Evolutionary conservation across 1,284 basidiomycete species (phyloP).

Genomic region (Ganoderma sp.): DNA sequence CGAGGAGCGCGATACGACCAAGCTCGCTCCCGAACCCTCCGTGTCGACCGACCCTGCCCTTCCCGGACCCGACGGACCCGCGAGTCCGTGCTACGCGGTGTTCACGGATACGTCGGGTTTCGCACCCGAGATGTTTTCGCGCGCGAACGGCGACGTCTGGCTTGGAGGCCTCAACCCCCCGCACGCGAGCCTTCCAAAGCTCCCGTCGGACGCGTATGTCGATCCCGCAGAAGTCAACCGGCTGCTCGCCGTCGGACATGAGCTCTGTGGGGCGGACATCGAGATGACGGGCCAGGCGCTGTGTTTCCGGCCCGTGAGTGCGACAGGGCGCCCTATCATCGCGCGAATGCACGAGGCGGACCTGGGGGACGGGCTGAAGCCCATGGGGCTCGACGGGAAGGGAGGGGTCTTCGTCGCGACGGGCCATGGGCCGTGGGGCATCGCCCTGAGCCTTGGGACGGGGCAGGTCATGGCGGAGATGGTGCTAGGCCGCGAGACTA

Average conservation of each 20-base stretch:
- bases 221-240: conserved; percentile 31
- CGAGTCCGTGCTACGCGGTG: conserved; percentile 40
- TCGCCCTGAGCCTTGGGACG: conserved; percentile 44
- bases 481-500: conserved; percentile 41
- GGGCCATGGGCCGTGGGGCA: conserved; percentile 49
- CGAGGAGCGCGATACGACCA: background rate
- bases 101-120: conserved; percentile 43
- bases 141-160: conserved; percentile 44
- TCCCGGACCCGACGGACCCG: conserved; percentile 6
- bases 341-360: conserved; percentile 38
- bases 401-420: conserved; percentile 42
- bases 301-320: conserved; percentile 45
- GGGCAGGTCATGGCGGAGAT: conserved; percentile 44
- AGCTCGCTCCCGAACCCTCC: conserved; percentile 4
- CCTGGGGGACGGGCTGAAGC: conserved; percentile 37
- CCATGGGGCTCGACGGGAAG: conserved; percentile 23
- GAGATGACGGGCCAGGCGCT: conserved; percentile 37
- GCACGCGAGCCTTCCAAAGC: conserved; percentile 38
- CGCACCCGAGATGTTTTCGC: conserved; percentile 46
- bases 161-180: conserved; percentile 45
- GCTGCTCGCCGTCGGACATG: conserved; percentile 35
- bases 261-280: conserved; percentile 37
- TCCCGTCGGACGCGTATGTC: conserved; percentile 34
- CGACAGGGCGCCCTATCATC: conserved; percentile 42
- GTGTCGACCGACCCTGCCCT: conserved; percentile 12